Conservation (phyloP, 2,329 filamentous ascomycete species). For the Chrysosporium keratinophilum region DNA sequence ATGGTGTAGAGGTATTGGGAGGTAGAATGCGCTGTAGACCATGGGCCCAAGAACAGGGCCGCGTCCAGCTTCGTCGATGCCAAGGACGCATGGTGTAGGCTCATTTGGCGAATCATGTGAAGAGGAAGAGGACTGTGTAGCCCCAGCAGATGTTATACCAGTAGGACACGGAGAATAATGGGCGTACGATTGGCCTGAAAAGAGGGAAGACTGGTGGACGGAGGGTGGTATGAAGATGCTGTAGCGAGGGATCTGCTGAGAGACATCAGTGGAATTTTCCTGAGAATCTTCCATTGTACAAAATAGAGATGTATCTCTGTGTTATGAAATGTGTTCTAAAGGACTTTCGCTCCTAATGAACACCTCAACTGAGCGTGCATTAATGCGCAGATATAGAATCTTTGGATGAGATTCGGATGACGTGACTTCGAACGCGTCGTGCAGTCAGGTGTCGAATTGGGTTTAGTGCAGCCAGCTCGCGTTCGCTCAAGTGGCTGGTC, state of each 20-base stretch:
- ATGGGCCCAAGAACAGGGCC: conserved; percentile 79
- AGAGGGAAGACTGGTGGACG: conserved; percentile 47
- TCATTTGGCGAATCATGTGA: conserved; percentile 27
- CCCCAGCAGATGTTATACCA: conserved; percentile 42
- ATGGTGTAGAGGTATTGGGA: conserved; percentile 54
- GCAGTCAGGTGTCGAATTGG: conserved; percentile 4
- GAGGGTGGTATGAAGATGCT: conserved; percentile 57
- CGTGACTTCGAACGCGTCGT: neutral
- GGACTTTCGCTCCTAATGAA: neutral
- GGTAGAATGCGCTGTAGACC: conserved; percentile 62
- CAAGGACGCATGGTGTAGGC: conserved; percentile 60
- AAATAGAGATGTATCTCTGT: neutral
- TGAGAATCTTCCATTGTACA: conserved; percentile 27
- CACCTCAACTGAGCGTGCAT: neutral
- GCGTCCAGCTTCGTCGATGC: conserved; percentile 87
- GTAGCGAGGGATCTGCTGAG: conserved; percentile 28
- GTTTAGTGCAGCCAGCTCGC: conserved; percentile 15
- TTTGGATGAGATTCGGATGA: neutral
- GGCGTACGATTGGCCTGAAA: conserved; percentile 57
- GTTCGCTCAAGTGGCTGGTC: conserved; percentile 1
- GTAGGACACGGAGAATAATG: conserved; percentile 61
- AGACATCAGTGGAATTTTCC: conserved; percentile 15
- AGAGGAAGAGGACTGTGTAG: conserved; percentile 13
- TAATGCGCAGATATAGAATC: neutral
- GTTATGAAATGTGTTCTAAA: neutral